phyloP scores from a whole-genome alignment of 139 green algal genomes.

The Chlamydomonas sp. region DNA sequence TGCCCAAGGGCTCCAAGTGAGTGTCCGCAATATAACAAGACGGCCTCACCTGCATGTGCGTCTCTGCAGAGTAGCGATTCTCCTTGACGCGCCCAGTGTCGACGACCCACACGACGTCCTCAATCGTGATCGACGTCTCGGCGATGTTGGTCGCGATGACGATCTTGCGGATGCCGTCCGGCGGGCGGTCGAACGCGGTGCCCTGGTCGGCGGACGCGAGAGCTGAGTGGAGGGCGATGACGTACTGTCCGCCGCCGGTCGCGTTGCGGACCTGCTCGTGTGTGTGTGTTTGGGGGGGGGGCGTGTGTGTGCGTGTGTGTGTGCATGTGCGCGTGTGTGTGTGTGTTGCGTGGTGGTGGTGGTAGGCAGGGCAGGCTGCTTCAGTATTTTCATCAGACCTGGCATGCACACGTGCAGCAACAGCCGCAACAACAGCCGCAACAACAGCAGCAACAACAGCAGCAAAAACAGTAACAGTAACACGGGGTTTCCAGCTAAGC shows the following conservation, averaged over 20 bases:
- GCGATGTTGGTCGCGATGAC: constrained; percentile 90
- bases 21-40: too few species aligned
- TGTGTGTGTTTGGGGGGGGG: neutral
- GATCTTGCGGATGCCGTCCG: constrained; percentile 34
- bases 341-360: too few species aligned
- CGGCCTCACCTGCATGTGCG: constrained; percentile 16
- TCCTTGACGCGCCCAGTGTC: constrained; percentile 72
- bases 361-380: too few species aligned
- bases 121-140: constrained; percentile 83
- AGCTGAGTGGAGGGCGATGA: constrained; percentile 69
- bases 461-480: too few species aligned
- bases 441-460: too few species aligned
- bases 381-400: too few species aligned
- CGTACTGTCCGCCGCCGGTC: constrained; percentile 14
- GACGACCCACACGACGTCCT: constrained; percentile 63
- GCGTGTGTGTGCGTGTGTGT: too few species aligned
- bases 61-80: constrained; percentile 21
- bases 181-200: neutral
- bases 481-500: too few species aligned
- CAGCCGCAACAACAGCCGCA: too few species aligned
- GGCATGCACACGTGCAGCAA: too few species aligned
- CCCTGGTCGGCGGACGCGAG: constrained; percentile 34
- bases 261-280: neutral
- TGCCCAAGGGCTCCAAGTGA: too few species aligned
- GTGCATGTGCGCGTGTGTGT: too few species aligned